Conservation (phyloP, 1,139 yeast species). For the Diutina pseudorugosa region DNA sequence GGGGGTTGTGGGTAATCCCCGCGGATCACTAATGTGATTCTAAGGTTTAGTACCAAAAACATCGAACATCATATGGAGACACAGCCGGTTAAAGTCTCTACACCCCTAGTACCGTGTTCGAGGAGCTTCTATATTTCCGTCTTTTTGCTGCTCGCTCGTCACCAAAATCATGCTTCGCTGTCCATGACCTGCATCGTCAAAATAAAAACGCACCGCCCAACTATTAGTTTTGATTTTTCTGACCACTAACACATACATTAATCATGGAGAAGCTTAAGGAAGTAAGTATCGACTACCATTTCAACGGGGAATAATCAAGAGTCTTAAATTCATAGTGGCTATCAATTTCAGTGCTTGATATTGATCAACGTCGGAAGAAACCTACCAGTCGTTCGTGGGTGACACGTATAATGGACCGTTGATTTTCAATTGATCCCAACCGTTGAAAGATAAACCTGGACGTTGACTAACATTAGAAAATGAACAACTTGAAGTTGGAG, state of each 20-base stretch:
- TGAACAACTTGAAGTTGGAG: constrained; percentile 82
- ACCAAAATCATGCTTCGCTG: background rate
- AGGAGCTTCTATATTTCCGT: background rate
- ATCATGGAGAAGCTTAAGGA: constrained; percentile 39
- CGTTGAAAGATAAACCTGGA: background rate
- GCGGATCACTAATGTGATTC: background rate
- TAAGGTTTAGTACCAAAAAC: background rate
- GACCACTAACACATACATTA: background rate
- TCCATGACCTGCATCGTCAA: background rate
- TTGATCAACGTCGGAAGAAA: background rate
- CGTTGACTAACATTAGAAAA: constrained; percentile 41
- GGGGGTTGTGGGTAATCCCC: background rate
- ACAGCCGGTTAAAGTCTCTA: too few relatives aligned
- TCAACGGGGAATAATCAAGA: background rate
- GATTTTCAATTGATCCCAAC: background rate
- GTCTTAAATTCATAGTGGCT: background rate
- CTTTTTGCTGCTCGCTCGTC: background rate
- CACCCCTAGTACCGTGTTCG: too few relatives aligned
- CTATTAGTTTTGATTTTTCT: background rate
- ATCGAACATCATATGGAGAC: too few relatives aligned
- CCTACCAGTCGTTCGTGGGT: background rate
- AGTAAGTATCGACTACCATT: constrained; percentile 20
- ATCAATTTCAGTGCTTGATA: background rate
- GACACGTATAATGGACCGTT: background rate
- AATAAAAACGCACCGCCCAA: background rate